Evolutionary conservation across 139 green algal genomes (phyloP).

Genomic region (Chlorella sp.): DNA sequence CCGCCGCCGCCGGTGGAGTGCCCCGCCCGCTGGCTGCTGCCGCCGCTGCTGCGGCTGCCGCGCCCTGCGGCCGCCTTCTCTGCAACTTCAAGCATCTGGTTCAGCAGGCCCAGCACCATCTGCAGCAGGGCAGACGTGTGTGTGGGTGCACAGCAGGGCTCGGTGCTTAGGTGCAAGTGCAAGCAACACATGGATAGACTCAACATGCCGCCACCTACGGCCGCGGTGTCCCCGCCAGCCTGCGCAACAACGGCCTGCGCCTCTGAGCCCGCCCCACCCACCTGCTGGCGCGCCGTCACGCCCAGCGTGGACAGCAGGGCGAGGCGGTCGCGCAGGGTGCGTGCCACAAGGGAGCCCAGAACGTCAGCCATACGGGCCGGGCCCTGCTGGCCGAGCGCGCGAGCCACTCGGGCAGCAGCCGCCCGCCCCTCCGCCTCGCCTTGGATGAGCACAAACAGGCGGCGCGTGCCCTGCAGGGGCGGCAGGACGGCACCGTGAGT

Average conservation of each 20-base stretch:
- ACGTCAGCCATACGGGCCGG: constrained; percentile 31
- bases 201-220: background rate
- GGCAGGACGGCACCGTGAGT: background rate
- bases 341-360: constrained; percentile 29
- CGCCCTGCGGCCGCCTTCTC: constrained; percentile 9
- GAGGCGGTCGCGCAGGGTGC: constrained; percentile 26
- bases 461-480: constrained; percentile 29
- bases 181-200: background rate
- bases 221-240: background rate
- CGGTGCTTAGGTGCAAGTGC: background rate
- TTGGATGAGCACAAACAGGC: constrained; percentile 31
- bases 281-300: constrained; percentile 12
- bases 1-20: background rate
- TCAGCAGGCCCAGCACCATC: constrained; percentile 1
- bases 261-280: background rate
- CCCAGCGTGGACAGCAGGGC: constrained; percentile 22
- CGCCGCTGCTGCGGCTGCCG: background rate
- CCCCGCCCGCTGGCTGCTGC: background rate
- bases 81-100: constrained; percentile 16
- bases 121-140: background rate
- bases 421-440: constrained; percentile 19
- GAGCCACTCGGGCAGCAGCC: constrained; percentile 3
- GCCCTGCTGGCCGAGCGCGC: constrained; percentile 20
- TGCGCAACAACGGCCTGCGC: background rate
- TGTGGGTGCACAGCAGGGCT: background rate